These are phyloP conservation scores for Apiotrichum montevideense DNA, from an alignment of 1,284 basidiomycete genomes.

Conservation along the genomic window DNA sequence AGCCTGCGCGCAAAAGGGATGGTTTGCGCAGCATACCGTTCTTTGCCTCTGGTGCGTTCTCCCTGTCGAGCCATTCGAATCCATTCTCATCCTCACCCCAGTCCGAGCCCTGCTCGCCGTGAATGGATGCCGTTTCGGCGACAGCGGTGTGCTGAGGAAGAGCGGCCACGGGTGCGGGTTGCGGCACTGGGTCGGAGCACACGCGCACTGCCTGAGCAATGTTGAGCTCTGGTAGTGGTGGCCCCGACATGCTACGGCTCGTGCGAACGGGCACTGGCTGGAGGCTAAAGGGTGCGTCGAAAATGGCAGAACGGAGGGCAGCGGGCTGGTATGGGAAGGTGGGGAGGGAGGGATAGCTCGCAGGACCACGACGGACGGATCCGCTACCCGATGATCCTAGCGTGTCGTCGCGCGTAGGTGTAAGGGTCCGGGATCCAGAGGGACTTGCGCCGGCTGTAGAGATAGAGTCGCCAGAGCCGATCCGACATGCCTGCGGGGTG, in stretches of 20 bases:
- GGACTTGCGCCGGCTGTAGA: background rate
- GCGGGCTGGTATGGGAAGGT: background rate
- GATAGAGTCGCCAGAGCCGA: background rate
- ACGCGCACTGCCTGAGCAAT: background rate
- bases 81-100: slow-evolving; percentile 44
- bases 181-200: background rate
- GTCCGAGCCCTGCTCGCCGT: slow-evolving; percentile 43
- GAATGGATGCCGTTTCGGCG: slow-evolving; percentile 29
- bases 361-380: background rate
- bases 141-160: slow-evolving; percentile 18
- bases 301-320: slow-evolving; percentile 8
- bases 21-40: slow-evolving; percentile 19
- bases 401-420: background rate
- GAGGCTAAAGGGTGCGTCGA: slow-evolving; percentile 13
- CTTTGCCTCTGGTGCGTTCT: slow-evolving; percentile 22
- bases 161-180: background rate
- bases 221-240: background rate
- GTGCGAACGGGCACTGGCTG: slow-evolving; percentile 14
- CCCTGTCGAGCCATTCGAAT: slow-evolving; percentile 42
- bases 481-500: slow-evolving; percentile 9
- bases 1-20: background rate
- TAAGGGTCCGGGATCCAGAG: slow-evolving; percentile 2
- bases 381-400: background rate
- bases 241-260: slow-evolving; percentile 1
- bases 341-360: background rate